A percentile compares a stretch with the other conserved stretches of the same genome.
phyloP scores from a whole-genome alignment of 2,329 filamentous ascomycete species.

The Fusarium palustre region DNA sequence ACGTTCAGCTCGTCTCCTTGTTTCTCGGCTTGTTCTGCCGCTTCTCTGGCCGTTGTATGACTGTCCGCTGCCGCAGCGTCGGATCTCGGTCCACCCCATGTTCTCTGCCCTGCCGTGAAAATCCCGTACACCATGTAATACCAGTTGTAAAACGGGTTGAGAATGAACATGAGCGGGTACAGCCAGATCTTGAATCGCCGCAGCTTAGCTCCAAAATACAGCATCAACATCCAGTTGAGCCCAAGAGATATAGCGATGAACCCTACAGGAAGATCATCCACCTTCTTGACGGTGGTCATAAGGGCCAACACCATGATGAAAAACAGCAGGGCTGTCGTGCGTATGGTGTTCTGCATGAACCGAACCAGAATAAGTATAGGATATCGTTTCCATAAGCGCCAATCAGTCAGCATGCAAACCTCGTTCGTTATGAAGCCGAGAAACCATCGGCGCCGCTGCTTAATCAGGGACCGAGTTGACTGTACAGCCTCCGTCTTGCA shows the following conservation, averaged over 20 bases:
- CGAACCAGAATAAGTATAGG: slow-evolving; percentile 86
- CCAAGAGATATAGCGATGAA: slow-evolving; percentile 95
- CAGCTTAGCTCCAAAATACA: slow-evolving; percentile 91
- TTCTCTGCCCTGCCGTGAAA: slow-evolving; percentile 92
- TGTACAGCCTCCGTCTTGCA: slow-evolving; percentile 99
- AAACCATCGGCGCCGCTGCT: slow-evolving; percentile 97
- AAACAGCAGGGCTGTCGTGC: slow-evolving; percentile 92
- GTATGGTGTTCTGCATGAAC: slow-evolving; percentile 96
- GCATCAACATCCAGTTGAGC: slow-evolving; percentile 94
- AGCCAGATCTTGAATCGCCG: slow-evolving; percentile 93
- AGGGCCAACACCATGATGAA: slow-evolving; percentile 93
- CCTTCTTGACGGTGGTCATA: slow-evolving; percentile 82
- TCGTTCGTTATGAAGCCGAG: slow-evolving; percentile 98
- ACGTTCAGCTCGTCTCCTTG: slow-evolving; percentile 90
- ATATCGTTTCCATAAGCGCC: slow-evolving; percentile 90
- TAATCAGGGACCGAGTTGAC: slow-evolving; percentile 84
- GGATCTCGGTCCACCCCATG: slow-evolving; percentile 93
- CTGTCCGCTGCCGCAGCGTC: slow-evolving; percentile 86
- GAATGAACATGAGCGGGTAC: slow-evolving; percentile 93
- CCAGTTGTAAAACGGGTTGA: slow-evolving; percentile 99
- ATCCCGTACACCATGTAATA: slow-evolving; percentile 98
- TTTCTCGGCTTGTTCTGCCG: slow-evolving; percentile 82
- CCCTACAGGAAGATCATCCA: slow-evolving; percentile 85
- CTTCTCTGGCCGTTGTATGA: slow-evolving; percentile 81
- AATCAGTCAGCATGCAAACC: slow-evolving; percentile 96